Evolutionary conservation across 2,329 filamentous ascomycete genomes (phyloP).

Genomic region (Gaeumannomyces tritici): DNA sequence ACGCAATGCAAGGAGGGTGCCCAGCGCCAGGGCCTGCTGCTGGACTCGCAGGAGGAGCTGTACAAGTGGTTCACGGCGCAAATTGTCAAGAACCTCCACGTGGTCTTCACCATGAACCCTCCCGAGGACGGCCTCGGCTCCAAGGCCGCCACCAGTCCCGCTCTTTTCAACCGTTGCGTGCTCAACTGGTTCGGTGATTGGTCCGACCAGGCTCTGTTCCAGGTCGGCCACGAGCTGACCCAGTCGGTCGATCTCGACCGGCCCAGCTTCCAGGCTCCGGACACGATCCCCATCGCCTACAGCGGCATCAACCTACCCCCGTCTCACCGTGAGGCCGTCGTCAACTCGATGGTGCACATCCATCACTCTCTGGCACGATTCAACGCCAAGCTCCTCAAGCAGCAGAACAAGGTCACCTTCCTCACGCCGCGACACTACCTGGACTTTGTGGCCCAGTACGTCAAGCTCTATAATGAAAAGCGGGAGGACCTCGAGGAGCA

Average conservation of each 20-base stretch:
- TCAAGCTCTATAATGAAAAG: conserved; percentile 96
- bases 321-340: conserved; percentile 80
- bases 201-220: conserved; percentile 98
- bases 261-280: conserved; percentile 73
- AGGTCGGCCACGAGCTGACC: conserved; percentile 91
- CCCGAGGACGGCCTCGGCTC: conserved; percentile 90
- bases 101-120: conserved; percentile 99
- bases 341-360: conserved; percentile 98
- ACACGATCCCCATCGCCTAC: conserved; percentile 89
- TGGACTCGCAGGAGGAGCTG: conserved; percentile 97
- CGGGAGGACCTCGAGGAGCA: conserved; percentile 97
- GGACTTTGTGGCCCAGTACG: conserved; percentile 96
- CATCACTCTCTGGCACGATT: conserved; percentile 90
- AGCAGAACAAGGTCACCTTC: conserved; percentile 87
- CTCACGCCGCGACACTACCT: conserved; percentile 94
- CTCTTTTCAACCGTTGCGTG: conserved; percentile 98
- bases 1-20: conserved; percentile 98
- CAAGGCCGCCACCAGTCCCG: conserved; percentile 94
- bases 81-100: conserved; percentile 97
- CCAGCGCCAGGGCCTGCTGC: conserved; percentile 84
- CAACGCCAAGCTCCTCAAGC: conserved; percentile 79
- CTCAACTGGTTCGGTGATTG: conserved; percentile 99
- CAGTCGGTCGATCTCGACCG: conserved; percentile 93
- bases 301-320: conserved; percentile 75
- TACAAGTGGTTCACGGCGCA: conserved; percentile 99